Base-by-base conservation (phyloP, 768 basidiomycete species). In the Tylopilus sp. region DNA sequence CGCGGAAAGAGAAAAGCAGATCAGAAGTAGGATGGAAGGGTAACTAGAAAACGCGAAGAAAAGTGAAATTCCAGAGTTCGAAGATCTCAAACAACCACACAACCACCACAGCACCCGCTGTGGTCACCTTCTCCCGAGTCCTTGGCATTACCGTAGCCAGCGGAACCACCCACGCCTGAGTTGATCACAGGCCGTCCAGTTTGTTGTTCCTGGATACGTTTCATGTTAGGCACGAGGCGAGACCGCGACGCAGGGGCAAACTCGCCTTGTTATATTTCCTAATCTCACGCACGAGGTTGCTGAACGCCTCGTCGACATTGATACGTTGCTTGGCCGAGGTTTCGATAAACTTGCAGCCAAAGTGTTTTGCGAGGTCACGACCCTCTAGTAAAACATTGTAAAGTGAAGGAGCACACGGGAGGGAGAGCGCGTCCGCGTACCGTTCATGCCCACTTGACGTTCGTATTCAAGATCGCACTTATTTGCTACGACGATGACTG, bases 401-500 rank as follows among this genome's bases (percentile, higher is more conserved):
- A 26, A 22, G 42, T 51, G 44, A 52, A 17, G 1, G 6, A 14
- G 26, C 24, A 29, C 7, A 11, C 16, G 0, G 8, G 13, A n/a
- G 21, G 45, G 26, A 45, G 37, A 48, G 46, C 14, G 10, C 1
- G 19, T 40, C 13, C 7, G n/a, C 77, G 49, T 56, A 92, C 95
- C 95, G 62, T 93, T 91, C 80, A 87, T 88, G 68, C 92, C 92
- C 25, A 98, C 96, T 71, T 98, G 95, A 50, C 96, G 82, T 71
- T 98, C 96, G 66, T 88, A 94, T 67, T 94, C 95, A 62, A 96
- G 76, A 71, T 98, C 96, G 64, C 89, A 89, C 74, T 98, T 98
- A 78, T 98, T 98, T n/a, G 93, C 96, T 10, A 97, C 92, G 50
- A 98, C 85, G 54, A 98, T 89, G 63, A 96, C 89, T 17, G 96